Percentiles rank a stretch among this genome's conserved stretches.
Conservation (phyloP, 768 basidiomycete species). For the Xanthoconium stramineum region DNA sequence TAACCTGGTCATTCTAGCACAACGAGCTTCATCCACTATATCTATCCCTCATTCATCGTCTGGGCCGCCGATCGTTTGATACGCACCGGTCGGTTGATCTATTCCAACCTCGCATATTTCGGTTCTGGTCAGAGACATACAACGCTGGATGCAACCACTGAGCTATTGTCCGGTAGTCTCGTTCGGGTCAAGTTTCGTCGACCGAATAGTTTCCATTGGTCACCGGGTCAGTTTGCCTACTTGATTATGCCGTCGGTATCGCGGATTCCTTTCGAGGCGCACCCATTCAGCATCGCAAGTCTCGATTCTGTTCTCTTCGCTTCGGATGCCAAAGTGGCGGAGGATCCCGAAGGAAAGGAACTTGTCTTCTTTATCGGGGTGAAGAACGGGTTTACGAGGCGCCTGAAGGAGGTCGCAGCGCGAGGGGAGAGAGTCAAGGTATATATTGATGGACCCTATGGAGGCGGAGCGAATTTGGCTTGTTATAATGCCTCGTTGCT, state of each 20-base stretch:
- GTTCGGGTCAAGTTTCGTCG: constrained; percentile 44
- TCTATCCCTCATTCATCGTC: constrained; percentile 51
- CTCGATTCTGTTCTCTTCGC: constrained; percentile 23
- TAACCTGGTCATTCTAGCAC: constrained; percentile 16
- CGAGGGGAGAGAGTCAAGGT: constrained; percentile 37
- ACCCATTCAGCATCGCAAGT: constrained; percentile 58
- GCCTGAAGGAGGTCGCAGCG: constrained; percentile 34
- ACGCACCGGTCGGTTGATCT: constrained; percentile 39
- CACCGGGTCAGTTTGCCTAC: constrained; percentile 51
- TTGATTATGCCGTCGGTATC: constrained; percentile 46
- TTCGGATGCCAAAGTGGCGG: neutral
- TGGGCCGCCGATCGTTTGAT: constrained; percentile 54
- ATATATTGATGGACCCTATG: constrained; percentile 58
- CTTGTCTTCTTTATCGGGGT: constrained; percentile 56
- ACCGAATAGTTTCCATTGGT: constrained; percentile 45
- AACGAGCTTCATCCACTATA: constrained; percentile 22
- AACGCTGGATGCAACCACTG: constrained; percentile 36
- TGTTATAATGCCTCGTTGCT: constrained; percentile 44
- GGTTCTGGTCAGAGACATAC: constrained; percentile 17
- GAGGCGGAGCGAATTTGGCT: constrained; percentile 36
- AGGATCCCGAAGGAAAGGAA: constrained; percentile 28
- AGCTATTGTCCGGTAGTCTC: constrained; percentile 40
- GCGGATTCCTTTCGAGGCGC: constrained; percentile 43
- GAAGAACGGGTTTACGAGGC: constrained; percentile 53
- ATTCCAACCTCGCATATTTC: constrained; percentile 41